Percentiles rank a stretch among this genome's conserved stretches.
phyloP scores from a whole-genome alignment of 352 stramenopile genomes.

The Peronospora farinosa region DNA sequence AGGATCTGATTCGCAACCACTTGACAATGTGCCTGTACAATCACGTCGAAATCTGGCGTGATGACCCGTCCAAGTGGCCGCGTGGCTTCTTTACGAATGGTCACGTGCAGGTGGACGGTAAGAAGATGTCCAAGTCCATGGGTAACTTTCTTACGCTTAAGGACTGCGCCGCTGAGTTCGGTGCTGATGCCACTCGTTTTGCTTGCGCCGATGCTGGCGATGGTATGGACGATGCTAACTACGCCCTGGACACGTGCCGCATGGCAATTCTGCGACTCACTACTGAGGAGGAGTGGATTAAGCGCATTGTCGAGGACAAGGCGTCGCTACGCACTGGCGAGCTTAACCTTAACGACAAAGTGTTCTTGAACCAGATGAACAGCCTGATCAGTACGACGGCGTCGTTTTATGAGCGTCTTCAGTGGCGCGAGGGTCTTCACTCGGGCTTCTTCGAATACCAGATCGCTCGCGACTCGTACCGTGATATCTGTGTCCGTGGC shows the following conservation, averaged over 20 bases:
- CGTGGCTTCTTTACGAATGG: conserved; percentile 98
- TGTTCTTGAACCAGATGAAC: conserved; percentile 97
- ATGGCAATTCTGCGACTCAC: conserved; percentile 95
- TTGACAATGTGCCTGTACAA: conserved; percentile 99
- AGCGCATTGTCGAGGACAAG: conserved; percentile 85
- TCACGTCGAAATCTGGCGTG: conserved; percentile 98
- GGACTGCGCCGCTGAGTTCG: conserved; percentile 94
- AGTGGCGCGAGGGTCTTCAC: conserved; percentile 96
- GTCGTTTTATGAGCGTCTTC: conserved; percentile 86
- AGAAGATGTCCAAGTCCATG: conserved; percentile 99
- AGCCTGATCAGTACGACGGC: conserved; percentile 88
- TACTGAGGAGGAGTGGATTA: conserved; percentile 97
- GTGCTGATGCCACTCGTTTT: conserved; percentile 95
- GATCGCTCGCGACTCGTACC: conserved; percentile 96
- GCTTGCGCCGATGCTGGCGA: conserved; percentile 97
- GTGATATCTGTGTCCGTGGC: conserved; percentile 89
- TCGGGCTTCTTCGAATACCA: conserved; percentile 98
- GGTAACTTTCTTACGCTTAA: conserved; percentile 99
- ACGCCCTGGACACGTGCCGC: conserved; percentile 94
- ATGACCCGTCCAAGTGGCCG: conserved; percentile 96
- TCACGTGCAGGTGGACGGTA: conserved; percentile 93
- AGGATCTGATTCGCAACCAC: conserved; percentile 97
- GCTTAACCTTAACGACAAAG: conserved; percentile 89
- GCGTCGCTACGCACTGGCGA: conserved; percentile 73
- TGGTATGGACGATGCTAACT: conserved; percentile 99